Evolutionary conservation across 1,284 basidiomycete species (phyloP).

Genomic region (Erythrobasidium hasegawianum): DNA sequence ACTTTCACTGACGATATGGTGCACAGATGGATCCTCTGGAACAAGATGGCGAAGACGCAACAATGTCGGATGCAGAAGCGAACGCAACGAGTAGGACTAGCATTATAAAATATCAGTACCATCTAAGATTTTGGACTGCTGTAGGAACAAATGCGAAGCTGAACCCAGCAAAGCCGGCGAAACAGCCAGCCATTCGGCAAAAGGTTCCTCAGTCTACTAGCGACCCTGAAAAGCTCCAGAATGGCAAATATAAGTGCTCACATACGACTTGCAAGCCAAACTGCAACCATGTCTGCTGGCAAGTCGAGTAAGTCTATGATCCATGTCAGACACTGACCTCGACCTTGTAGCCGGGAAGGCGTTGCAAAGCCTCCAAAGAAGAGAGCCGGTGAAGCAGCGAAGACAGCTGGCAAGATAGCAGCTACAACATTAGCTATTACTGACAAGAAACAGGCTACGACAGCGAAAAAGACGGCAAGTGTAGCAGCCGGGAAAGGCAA

Average conservation of each 20-base stretch:
- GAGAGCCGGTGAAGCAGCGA: neutral
- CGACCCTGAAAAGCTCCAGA: constrained; percentile 30
- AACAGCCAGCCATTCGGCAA: neutral
- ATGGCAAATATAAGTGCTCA: constrained; percentile 43
- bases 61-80: too few relatives aligned
- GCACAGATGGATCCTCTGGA: too few relatives aligned
- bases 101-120: too few relatives aligned
- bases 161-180: neutral
- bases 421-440: too few relatives aligned
- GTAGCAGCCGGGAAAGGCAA: too few relatives aligned
- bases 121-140: too few relatives aligned
- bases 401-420: neutral
- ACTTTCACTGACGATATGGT: neutral
- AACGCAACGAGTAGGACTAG: too few relatives aligned
- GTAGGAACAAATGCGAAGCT: too few relatives aligned
- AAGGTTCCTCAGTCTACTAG: neutral
- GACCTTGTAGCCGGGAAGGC: neutral
- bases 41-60: too few relatives aligned
- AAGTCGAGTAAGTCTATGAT: neutral
- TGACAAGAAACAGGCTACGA: neutral
- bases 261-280: constrained; percentile 37
- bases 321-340: too few relatives aligned
- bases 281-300: constrained; percentile 47
- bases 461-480: neutral
- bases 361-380: constrained; percentile 11